Percentiles rank a stretch among this genome's conserved stretches.
These are phyloP conservation scores for Ogataea nitratoaversa DNA, from an alignment of 805 yeast species.

Conservation along the genomic window DNA sequence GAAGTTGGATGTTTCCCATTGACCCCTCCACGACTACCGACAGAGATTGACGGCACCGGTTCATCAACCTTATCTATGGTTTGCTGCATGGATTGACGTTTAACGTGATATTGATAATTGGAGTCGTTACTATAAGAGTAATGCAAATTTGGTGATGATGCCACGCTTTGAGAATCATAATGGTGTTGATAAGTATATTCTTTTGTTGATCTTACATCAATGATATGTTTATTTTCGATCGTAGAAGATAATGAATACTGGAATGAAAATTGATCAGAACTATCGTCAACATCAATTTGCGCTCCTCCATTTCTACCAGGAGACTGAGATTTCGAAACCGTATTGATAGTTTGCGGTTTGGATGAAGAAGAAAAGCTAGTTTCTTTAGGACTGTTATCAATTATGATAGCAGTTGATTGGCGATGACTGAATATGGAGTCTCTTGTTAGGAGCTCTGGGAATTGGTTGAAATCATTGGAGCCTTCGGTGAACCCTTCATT, in stretches of 20 bases:
- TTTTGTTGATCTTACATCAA: background rate
- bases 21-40: background rate
- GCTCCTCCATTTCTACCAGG: background rate
- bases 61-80: background rate
- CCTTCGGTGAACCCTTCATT: background rate
- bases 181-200: background rate
- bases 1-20: background rate
- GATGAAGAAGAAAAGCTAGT: too few relatives aligned
- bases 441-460: background rate
- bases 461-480: background rate
- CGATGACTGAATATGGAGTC: constrained; percentile 18
- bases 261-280: constrained; percentile 4
- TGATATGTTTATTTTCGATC: background rate
- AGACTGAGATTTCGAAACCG: background rate
- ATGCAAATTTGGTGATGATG: constrained; percentile 1
- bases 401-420: constrained; percentile 13
- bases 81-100: background rate
- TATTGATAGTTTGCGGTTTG: background rate
- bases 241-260: constrained; percentile 1
- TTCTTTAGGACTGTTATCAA: constrained; percentile 1
- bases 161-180: background rate
- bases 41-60: background rate
- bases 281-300: background rate
- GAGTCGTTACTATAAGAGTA: background rate
- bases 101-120: constrained; percentile 3